Base-by-base conservation (phyloP, 805 yeast species). In the Wickerhamiella galacta region DNA sequence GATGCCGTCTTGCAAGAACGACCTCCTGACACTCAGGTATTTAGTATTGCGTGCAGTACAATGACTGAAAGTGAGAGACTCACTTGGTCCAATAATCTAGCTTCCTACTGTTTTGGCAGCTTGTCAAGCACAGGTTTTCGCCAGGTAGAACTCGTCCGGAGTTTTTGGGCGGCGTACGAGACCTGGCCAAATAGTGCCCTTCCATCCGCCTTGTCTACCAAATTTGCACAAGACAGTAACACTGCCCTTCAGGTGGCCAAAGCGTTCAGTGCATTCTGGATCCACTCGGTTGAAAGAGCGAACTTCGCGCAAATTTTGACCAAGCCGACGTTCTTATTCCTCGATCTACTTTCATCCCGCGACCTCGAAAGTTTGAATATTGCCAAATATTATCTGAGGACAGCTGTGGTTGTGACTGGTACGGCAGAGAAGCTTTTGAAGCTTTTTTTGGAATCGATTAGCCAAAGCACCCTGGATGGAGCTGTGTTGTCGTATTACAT, bases 221-320 rank as follows among this genome's bases (percentile, higher is more conserved):
- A 71, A 30, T 62, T 80, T 20, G 46, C 73, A 10, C n/a, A 25
- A 11, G 17, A 25, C 10, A 48, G 61, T 3, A 50, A 60, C 1
- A 46, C 43, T 3, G 31, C 36, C 5, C 48, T 53, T 4, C 53
- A 61, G 12, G 60, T 72, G 38, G 52, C 75, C 1, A 51, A 58
- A 12, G 75, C 78, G 0, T 66, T 81, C 40, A 63, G 70, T 32
- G 63, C 70, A 6, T 49, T 85, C 4, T 87, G 95, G 95, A 61
- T 63, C 3, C 87, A 79, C 44, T 65, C 87, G 0, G 66, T 63
- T 28, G 80, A 72, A 23, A 45, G 55, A 3, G 40, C 50, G 3
- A 52, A 54, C 43, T 40, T 42, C 39, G 73, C 64, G 32, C 40
- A 51, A 2, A 53, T 76, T 6, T 52, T 82, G 9, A 56, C 64